Base-by-base conservation (phyloP, 1,284 basidiomycete genomes). In the Moniliella sp. region DNA sequence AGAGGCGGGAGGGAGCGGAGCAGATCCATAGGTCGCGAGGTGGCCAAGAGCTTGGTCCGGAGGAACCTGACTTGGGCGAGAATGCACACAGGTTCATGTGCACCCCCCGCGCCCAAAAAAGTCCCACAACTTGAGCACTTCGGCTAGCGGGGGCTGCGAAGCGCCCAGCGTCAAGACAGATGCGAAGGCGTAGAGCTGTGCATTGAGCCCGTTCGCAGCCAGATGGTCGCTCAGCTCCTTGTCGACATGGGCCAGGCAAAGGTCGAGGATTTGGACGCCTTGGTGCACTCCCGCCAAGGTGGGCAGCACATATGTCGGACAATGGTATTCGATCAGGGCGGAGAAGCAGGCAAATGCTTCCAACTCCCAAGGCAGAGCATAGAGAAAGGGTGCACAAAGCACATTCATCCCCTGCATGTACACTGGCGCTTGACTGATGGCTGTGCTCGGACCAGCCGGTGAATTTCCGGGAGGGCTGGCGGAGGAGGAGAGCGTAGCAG, bases 381-480 rank as follows among this genome's bases (percentile, higher is more conserved):
- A 94, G 25, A 97, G 68, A 61, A 94, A 94, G 0, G 88, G 88
- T 0, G 88, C 88, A 11, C 84, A 82, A 18, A 97, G 72, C 25
- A 94, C 88, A 60, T 97, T 97, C 84, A 94, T 93, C 19, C 86
- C 86, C 62, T 91, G 86, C 7, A 93, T 83, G 52, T 93, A 93
- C 94, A 70, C 83, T 93, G 48, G n/a, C n/a, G 23, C 78, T 23
- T 7, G n/a, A 23, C 21, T 23, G 8, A 23, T 23, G n/a, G 7
- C 21, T n/a, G 21, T 23, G 8, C 21, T 23, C 26, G 31, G 11
- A 25, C 15, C 14, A 12, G 18, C 27, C 13, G 25, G 10, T 14
- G 12, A 13, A 11, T 1, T 17, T 11, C 5, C 10, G 8, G 10
- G 19, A 33, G 4, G 13, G n/a, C 3, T 13, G 10, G 16, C 14